Conservation (phyloP, 2,329 filamentous ascomycete species). For the Ophiostoma sp. region DNA sequence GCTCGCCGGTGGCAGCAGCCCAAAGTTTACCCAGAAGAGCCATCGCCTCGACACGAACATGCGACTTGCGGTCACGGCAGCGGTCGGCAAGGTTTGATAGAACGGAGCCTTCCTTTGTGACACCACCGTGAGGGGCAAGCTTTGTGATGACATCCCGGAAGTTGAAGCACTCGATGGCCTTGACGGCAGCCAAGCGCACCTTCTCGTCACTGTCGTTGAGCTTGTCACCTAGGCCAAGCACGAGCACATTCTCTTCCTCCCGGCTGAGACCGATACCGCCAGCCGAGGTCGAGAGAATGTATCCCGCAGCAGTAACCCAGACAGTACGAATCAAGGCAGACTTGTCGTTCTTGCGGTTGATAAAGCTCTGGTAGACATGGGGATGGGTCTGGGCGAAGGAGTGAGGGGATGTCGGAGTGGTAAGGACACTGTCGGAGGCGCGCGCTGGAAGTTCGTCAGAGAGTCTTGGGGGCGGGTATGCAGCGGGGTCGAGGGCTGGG, state of each 20-base stretch:
- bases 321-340: slow-evolving; percentile 72
- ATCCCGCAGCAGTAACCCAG: slow-evolving; percentile 78
- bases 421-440: slow-evolving; percentile 57
- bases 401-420: slow-evolving; percentile 77
- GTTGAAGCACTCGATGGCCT: slow-evolving; percentile 72
- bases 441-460: slow-evolving; percentile 50
- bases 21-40: slow-evolving; percentile 77
- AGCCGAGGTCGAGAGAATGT: slow-evolving; percentile 85
- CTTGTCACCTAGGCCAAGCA: slow-evolving; percentile 71
- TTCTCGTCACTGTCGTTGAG: slow-evolving; percentile 85
- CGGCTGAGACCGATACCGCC: slow-evolving; percentile 82
- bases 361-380: slow-evolving; percentile 73
- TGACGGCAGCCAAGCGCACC: slow-evolving; percentile 83
- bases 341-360: slow-evolving; percentile 82
- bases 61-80: slow-evolving; percentile 76
- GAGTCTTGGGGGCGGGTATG: slow-evolving; percentile 72
- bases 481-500: slow-evolving; percentile 68
- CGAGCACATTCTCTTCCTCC: slow-evolving; percentile 70
- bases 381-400: slow-evolving; percentile 82
- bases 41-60: slow-evolving; percentile 82
- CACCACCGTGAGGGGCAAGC: slow-evolving; percentile 68
- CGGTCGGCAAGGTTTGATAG: slow-evolving; percentile 78
- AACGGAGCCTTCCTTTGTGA: slow-evolving; percentile 70
- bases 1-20: slow-evolving; percentile 86
- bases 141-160: slow-evolving; percentile 78